Evolutionary conservation across 1,284 basidiomycete species (phyloP), one percentile per base, ranked within the genome.

Genomic region (Trametes pubescens): DNA sequence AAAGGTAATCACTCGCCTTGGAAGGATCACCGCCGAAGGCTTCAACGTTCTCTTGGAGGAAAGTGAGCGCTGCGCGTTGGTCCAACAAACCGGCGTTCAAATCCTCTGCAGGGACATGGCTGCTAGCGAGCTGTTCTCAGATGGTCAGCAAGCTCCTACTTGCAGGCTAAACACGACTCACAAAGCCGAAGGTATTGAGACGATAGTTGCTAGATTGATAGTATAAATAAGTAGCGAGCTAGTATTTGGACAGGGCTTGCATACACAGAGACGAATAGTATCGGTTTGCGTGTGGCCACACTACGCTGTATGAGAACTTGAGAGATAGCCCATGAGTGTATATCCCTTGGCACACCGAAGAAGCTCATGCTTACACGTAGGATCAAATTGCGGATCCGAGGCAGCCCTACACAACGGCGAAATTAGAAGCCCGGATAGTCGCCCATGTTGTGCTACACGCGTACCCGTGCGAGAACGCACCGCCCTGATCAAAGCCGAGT

Each of bases 11-110:
- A 37, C 58, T 24, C 62, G 85, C 86, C 76, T 87, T 88, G 44
- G 72, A 66, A 18, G 84, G 81, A 72, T 91, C 86, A 0, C 90
- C 90, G 2, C 89, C 89, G 69, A 92, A 91, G 0, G 77, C 76
- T 0, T 77, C 78, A 35, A 92, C 84, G 65, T 91, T 89, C 11
- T 85, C 72, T 64, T 87, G 84, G 2, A 91, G 71, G 75, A 89
- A 92, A n/a, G 75, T 67, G 1, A 92, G 75, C 0, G 86, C 86
- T 16, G 80, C 76, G 7, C 81, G 78, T 65, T 90, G 86, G 71
- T 91, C 89, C 38, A 78, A 77, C 6, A 88, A 74, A 5, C 86
- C 86, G 2, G 79, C 81, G 59, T 88, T 86, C 11, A 88, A 75
- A 67, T 87, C 85, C 67, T 83, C 72, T 0, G 82, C 75, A 0